Percentiles rank a stretch among this genome's conserved stretches.
Conservation (phyloP, 2,329 filamentous ascomycete genomes). For the Aureobasidium sp. region DNA sequence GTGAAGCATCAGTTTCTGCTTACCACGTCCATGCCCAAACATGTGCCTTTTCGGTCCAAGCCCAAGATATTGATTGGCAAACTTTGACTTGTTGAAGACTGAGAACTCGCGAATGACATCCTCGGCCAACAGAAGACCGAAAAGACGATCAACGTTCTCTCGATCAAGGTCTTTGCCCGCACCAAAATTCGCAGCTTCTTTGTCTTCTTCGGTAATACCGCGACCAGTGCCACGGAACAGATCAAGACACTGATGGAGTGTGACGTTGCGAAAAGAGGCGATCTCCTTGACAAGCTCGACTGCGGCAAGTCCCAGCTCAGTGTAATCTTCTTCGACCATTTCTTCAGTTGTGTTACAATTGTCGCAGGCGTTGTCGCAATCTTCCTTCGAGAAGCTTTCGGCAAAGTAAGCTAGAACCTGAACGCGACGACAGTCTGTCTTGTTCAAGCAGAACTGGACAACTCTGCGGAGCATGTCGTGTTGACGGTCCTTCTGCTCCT, state of each 20-base stretch:
- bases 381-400: conserved; percentile 63
- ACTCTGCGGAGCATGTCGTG: conserved; percentile 77
- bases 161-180: conserved; percentile 60
- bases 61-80: conserved; percentile 64
- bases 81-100: conserved; percentile 49
- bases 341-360: conserved; percentile 69
- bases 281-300: conserved; percentile 57
- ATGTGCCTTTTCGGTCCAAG: conserved; percentile 37
- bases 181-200: conserved; percentile 50
- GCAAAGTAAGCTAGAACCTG: conserved; percentile 93
- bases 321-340: conserved; percentile 70
- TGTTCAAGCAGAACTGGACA: conserved; percentile 81
- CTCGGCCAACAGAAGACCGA: conserved; percentile 65
- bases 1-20: conserved; percentile 42
- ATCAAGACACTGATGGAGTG: conserved; percentile 73
- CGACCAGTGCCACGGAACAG: conserved; percentile 64
- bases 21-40: conserved; percentile 33
- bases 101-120: conserved; percentile 66
- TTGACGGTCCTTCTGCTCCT: conserved; percentile 75
- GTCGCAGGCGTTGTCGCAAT: conserved; percentile 73
- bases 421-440: conserved; percentile 73
- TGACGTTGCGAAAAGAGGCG: conserved; percentile 45
- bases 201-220: conserved; percentile 45
- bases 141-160: conserved; percentile 74
- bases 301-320: conserved; percentile 60